These are phyloP conservation scores for Backusella circina DNA, from an alignment of 192 early-diverging fungal genomes.

Conservation along the genomic window DNA sequence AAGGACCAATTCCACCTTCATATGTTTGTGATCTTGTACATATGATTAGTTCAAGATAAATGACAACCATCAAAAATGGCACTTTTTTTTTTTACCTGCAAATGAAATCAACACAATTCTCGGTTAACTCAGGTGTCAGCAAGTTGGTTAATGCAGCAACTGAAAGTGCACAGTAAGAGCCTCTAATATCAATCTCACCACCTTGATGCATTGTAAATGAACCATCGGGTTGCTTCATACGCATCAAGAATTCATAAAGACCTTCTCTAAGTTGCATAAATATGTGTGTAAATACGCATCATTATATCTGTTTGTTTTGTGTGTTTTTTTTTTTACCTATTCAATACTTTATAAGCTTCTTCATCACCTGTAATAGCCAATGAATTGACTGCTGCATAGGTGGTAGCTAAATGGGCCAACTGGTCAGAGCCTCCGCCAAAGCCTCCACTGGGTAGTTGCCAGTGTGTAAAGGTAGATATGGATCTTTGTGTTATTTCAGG, in stretches of 20 bases:
- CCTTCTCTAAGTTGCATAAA: slow-evolving; percentile 34
- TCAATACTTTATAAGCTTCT: slow-evolving; percentile 63
- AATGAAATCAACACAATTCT: slow-evolving; percentile 67
- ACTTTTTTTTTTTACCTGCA: slow-evolving; percentile 35
- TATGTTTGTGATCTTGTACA: slow-evolving; percentile 88
- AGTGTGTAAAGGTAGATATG: slow-evolving; percentile 56
- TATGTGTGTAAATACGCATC: not conserved
- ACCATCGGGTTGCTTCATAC: slow-evolving; percentile 82
- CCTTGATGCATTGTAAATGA: slow-evolving; percentile 87
- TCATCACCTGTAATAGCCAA: slow-evolving; percentile 76
- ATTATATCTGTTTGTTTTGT: too few species aligned
- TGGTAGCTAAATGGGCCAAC: slow-evolving; percentile 82
- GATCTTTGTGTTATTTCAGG: slow-evolving; percentile 42
- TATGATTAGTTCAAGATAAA: too few species aligned
- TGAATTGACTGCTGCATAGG: slow-evolving; percentile 84
- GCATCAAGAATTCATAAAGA: slow-evolving; percentile 74
- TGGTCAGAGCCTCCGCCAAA: slow-evolving; percentile 87
- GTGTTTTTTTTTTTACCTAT: slow-evolving; percentile 37
- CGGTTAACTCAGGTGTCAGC: slow-evolving; percentile 72
- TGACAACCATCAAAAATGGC: too few species aligned
- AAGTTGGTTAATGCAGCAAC: slow-evolving; percentile 79
- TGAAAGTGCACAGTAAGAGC: slow-evolving; percentile 83
- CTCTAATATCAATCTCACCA: slow-evolving; percentile 93
- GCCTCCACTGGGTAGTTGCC: slow-evolving; percentile 74
- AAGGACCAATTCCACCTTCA: slow-evolving; percentile 88